Evolutionary conservation across 441 rosid species (phyloP).

Genomic region (Manihot esculenta): DNA sequence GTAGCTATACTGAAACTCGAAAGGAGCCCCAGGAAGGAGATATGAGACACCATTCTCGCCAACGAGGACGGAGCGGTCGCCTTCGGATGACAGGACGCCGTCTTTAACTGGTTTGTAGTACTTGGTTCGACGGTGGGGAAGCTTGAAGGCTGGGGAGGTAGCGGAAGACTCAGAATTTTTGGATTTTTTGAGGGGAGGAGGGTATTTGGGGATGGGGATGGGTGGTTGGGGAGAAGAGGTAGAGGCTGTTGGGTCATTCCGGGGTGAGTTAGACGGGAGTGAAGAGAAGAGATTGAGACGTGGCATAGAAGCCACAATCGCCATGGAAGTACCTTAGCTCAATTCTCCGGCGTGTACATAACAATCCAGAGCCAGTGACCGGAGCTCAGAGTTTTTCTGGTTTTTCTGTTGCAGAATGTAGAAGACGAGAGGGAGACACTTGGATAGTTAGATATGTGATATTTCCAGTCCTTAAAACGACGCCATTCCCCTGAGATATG

Average conservation of each 20-base stretch:
- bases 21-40: slow-evolving; percentile 85
- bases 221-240: slow-evolving; percentile 22
- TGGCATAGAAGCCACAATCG: slow-evolving; percentile 50
- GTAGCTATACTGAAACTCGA: slow-evolving; percentile 91
- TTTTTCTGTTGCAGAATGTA: neutral
- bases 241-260: slow-evolving; percentile 33
- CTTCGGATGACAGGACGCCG: slow-evolving; percentile 58
- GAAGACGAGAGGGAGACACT: neutral
- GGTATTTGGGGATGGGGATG: slow-evolving; percentile 46
- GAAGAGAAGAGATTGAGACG: slow-evolving; percentile 67
- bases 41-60: slow-evolving; percentile 89
- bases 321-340: slow-evolving; percentile 30
- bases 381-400: neutral
- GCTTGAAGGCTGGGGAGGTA: slow-evolving; percentile 54
- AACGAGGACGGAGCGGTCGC: slow-evolving; percentile 63
- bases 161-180: slow-evolving; percentile 14
- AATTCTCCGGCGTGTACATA: neutral
- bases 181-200: slow-evolving; percentile 37
- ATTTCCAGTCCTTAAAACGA: neutral
- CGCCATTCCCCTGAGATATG: neutral
- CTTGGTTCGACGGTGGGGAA: slow-evolving; percentile 58
- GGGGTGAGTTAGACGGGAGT: slow-evolving; percentile 55
- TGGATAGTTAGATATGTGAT: no score
- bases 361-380: no score
- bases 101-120: slow-evolving; percentile 73